phyloP scores from a whole-genome alignment of 148 eudicot species.

The Rheum nobile region DNA sequence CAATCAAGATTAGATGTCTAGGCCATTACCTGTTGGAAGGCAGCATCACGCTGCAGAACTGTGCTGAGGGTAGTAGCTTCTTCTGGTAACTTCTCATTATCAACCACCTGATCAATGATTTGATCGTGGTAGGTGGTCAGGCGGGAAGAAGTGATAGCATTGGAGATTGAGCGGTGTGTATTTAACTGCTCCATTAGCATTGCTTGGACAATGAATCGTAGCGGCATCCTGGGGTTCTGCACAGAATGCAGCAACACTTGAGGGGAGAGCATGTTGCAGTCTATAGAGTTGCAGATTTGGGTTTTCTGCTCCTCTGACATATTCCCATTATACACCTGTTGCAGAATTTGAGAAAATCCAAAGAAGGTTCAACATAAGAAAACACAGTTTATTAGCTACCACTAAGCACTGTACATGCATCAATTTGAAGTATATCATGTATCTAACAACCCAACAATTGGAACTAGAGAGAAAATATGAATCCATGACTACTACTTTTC shows the following conservation, averaged over 20 bases:
- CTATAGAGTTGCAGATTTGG: conserved; percentile 53
- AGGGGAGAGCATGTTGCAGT: conserved; percentile 53
- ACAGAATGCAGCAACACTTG: conserved; percentile 59
- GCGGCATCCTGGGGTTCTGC: conserved; percentile 68
- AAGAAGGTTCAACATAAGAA: background rate
- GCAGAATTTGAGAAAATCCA: background rate
- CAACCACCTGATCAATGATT: background rate
- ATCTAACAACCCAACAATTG: no score
- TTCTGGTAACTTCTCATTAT: background rate
- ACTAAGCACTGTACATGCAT: no score
- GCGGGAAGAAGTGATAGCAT: conserved; percentile 11
- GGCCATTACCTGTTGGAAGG: conserved; percentile 32
- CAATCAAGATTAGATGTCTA: background rate
- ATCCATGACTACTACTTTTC: no score
- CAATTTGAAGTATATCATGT: no score
- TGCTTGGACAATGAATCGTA: conserved; percentile 67
- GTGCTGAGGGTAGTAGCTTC: conserved; percentile 47
- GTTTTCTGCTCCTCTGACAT: conserved; percentile 46
- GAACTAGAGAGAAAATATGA: no score
- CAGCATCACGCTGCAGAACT: conserved; percentile 54
- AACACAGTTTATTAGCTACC: no score
- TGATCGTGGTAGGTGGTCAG: background rate
- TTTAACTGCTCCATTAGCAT: conserved; percentile 72
- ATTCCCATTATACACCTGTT: conserved; percentile 39
- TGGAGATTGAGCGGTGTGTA: conserved; percentile 59